Evolutionary conservation across 257 asterid species (phyloP), one percentile per base, ranked within the genome.

Genomic region (Henckelia pumila): DNA sequence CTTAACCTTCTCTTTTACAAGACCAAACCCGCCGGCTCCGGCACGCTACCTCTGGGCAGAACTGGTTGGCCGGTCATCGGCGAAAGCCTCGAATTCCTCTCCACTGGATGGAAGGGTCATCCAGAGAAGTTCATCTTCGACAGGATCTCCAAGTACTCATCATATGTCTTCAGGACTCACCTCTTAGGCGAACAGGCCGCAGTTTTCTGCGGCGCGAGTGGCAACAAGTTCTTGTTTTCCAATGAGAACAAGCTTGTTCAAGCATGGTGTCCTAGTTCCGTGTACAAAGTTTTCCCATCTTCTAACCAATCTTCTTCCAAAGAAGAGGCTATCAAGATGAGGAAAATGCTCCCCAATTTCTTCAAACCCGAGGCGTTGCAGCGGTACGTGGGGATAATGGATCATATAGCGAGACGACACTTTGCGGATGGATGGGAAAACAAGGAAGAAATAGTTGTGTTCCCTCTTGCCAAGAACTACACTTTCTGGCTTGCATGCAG

Each of bases 201-300:
- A 0, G 85, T 82, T 5, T 64, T 86, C 44, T 80, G 88, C 24
- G 88, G 88, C 6, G 76, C 91, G 2, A 55, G 77, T 0, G 83
- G 89, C 14, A 84, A 84, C 50, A 84, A 86, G 24, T 84, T 84
- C 79, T 19, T 86, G 53, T 86, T 81, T 71, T 80, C 89, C 8
- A 82, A 85, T 25, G 91, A 85, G 75, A 85, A 85, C 68, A 85
- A 85, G 74, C 86, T 82, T 11, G 90, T 86, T 62, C 83, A 78
- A 2, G 75, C 78, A 0, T 86, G 90, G 90, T 84, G 83, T 82
- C 88, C 90, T 1, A 67, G 64, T 24, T 76, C 90, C 0, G 77
- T 86, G 16, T 73, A 82, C 30, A 82, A 80, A 24, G 73, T 86
- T 35, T 84, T 84, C 74, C 91, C 87, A 7, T 76, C 79, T 9